Evolutionary conservation across 2,329 filamentous ascomycete genomes (phyloP).

Genomic region (Capronia americana): DNA sequence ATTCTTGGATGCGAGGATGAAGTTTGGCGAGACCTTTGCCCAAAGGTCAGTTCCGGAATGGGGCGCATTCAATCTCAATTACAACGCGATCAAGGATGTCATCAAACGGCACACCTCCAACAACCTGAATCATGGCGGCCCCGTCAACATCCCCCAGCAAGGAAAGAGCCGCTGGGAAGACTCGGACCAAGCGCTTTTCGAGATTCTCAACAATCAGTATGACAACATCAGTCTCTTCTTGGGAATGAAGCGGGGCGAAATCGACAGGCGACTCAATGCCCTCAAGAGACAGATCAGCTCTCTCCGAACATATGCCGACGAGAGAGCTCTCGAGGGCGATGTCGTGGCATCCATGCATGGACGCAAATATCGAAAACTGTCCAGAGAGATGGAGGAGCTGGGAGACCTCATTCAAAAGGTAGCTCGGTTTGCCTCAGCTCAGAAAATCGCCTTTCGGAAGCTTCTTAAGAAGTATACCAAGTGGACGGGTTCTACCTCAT

Average conservation of each 20-base stretch:
- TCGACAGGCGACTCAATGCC: slow-evolving; percentile 66
- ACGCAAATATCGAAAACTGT: slow-evolving; percentile 57
- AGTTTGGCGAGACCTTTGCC: slow-evolving; percentile 77
- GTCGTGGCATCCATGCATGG: slow-evolving; percentile 32
- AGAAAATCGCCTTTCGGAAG: slow-evolving; percentile 78
- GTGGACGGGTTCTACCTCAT: slow-evolving; percentile 76
- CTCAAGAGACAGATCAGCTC: slow-evolving; percentile 49
- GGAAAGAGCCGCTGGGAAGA: slow-evolving; percentile 62
- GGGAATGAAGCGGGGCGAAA: slow-evolving; percentile 78
- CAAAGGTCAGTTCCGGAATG: slow-evolving; percentile 81
- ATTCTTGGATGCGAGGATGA: slow-evolving; percentile 58
- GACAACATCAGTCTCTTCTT: slow-evolving; percentile 80
- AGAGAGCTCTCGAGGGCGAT: slow-evolving; percentile 23
- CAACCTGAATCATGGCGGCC: slow-evolving; percentile 63
- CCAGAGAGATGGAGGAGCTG: slow-evolving; percentile 58
- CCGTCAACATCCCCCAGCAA: slow-evolving; percentile 76
- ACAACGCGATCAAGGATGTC: slow-evolving; percentile 82
- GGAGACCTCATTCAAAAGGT: slow-evolving; percentile 75
- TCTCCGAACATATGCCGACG: slow-evolving; percentile 33
- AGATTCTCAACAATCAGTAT: slow-evolving; percentile 75
- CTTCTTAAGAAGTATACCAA: slow-evolving; percentile 87
- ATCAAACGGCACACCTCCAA: slow-evolving; percentile 81
- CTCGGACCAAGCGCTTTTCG: slow-evolving; percentile 75
- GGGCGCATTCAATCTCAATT: slow-evolving; percentile 85
- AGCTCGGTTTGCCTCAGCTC: slow-evolving; percentile 74